Evolutionary conservation across 2,329 filamentous ascomycete species (phyloP).

Genomic region (Ploettnerulaceae sp.): DNA sequence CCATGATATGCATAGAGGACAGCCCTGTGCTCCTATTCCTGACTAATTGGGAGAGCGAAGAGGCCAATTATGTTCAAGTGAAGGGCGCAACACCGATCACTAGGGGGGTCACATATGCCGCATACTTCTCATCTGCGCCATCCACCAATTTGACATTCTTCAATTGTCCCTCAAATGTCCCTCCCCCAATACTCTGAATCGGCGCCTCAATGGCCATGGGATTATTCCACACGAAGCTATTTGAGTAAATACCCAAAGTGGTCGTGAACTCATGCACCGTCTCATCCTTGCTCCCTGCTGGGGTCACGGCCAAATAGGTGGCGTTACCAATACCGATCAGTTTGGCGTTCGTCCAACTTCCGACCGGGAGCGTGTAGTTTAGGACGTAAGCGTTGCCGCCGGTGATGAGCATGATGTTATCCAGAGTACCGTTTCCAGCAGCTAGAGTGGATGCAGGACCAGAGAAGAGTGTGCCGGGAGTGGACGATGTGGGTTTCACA

Average conservation of each 20-base stretch:
- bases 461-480: conserved; percentile 39
- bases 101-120: conserved; percentile 9
- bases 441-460: conserved; percentile 41
- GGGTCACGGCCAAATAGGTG: conserved; percentile 33
- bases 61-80: background rate
- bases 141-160: conserved; percentile 20
- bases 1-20: too few species aligned
- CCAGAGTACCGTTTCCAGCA: conserved; percentile 33
- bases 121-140: conserved; percentile 19
- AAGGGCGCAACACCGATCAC: conserved; percentile 18
- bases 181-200: conserved; percentile 21
- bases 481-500: conserved; percentile 34
- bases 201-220: conserved; percentile 27
- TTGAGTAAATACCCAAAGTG: conserved; percentile 17
- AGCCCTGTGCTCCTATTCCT: too few species aligned
- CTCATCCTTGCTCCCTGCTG: conserved; percentile 5
- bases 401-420: conserved; percentile 37
- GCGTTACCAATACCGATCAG: conserved; percentile 35
- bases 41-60: background rate
- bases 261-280: conserved; percentile 22
- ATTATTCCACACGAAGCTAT: conserved; percentile 23
- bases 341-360: conserved; percentile 35
- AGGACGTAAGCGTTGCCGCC: conserved; percentile 38
- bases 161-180: conserved; percentile 20
- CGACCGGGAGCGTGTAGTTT: conserved; percentile 38